phyloP scores from a whole-genome alignment of 2,329 filamentous ascomycete species.

The Aspergillus sp. region DNA sequence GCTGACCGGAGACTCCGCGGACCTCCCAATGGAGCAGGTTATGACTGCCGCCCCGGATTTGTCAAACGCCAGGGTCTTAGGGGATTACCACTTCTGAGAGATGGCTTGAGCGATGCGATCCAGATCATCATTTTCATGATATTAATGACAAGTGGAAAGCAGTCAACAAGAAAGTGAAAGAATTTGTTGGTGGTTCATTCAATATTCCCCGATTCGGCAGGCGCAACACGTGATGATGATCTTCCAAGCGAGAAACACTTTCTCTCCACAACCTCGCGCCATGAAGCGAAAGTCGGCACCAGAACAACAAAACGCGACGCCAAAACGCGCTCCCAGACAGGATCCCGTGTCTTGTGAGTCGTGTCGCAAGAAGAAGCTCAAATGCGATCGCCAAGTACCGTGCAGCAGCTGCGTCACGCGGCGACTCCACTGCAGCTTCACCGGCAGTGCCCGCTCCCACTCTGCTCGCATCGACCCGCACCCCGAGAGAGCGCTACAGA shows the following conservation, averaged over 20 bases:
- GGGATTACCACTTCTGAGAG: too few relatives aligned
- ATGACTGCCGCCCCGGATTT: too few relatives aligned
- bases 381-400: slow-evolving; percentile 58
- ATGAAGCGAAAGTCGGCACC: slow-evolving; percentile 31
- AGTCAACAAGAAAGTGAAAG: background rate
- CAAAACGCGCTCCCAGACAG: slow-evolving; percentile 34
- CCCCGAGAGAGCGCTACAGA: background rate
- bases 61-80: too few relatives aligned
- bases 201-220: background rate
- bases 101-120: too few relatives aligned
- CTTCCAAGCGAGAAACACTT: background rate
- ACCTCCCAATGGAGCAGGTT: slow-evolving; percentile 19
- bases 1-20: slow-evolving; percentile 20
- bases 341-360: slow-evolving; percentile 47
- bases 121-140: too few relatives aligned
- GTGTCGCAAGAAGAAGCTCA: slow-evolving; percentile 53
- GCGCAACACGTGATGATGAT: background rate
- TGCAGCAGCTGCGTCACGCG: slow-evolving; percentile 53
- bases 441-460: background rate
- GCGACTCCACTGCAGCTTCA: slow-evolving; percentile 30
- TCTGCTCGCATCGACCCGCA: background rate
- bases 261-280: background rate
- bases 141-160: background rate
- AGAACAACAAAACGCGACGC: background rate
- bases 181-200: background rate